Base-by-base conservation (phyloP, 805 yeast species). In the Hermanozyma aechmeae region DNA sequence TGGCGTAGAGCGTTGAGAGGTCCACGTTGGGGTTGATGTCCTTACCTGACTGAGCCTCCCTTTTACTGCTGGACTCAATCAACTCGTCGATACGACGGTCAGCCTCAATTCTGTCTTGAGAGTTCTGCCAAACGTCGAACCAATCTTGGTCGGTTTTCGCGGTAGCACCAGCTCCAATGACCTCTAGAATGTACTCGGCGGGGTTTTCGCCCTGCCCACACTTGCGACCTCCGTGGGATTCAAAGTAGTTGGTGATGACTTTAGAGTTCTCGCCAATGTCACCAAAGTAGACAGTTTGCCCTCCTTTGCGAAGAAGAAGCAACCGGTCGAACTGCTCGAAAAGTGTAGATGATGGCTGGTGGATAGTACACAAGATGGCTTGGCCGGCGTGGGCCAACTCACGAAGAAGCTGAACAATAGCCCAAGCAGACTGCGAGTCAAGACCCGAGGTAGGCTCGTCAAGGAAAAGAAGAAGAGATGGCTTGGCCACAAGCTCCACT, bases 331-430 rank as follows among this genome's bases (percentile, higher is more conserved):
- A 55, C 26, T 46, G 38, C 21, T 50, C 59, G 33, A 59, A 72
- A 15, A 68, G 49, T 1, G 54, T 51, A 10, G 66, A 56, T 6
- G 76, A 71, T 16, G 71, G 71, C 47, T 65, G 71, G 46, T 67
- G 73, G 29, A 67, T 67, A 32, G 79, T 71, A 56, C 78, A 72
- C 32, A 73, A 53, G 38, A 73, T 65, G n/a, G 74, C 70, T 44
- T 69, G 75, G 13, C 75, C 75, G 24, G 71, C 65, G 24, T 60
- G 60, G 5, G 69, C 76, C 45, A 64, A 58, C 28, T 58, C 58
- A 42, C 61, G 65, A 45, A 66, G 56, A 38, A 72, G 65, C 42
- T 68, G 64, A 33, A 71, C 58, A 42, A 73, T 68, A 10, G 78
- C 65, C 74, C 76, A 65, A 9, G 79, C 72, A 16, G 78, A 68